Conservation (phyloP, 2,329 filamentous ascomycete species). For the Aspergillus fructus region DNA sequence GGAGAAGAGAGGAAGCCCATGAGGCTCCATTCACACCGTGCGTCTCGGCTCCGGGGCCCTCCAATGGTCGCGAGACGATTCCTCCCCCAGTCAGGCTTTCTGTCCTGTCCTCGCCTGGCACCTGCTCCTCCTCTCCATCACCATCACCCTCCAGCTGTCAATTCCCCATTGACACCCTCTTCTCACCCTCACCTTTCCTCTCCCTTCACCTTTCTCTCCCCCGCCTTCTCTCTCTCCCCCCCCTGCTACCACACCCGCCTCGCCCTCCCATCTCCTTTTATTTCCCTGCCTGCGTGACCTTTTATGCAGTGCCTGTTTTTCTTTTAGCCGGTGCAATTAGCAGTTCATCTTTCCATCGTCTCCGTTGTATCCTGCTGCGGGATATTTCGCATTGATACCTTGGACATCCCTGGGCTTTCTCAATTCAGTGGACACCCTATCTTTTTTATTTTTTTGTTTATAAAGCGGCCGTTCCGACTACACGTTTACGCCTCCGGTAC, state of each 20-base stretch:
- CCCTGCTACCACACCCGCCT: constrained; percentile 11
- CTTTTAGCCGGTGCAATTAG: constrained; percentile 18
- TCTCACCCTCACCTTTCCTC: background rate
- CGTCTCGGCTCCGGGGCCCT: constrained; percentile 14
- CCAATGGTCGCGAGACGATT: constrained; percentile 15
- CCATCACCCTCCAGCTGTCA: constrained; percentile 10
- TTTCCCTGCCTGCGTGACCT: constrained; percentile 16
- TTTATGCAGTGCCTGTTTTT: constrained; percentile 17
- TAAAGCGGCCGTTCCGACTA: background rate
- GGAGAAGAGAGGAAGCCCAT: background rate
- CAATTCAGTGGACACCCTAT: background rate
- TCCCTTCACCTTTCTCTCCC: constrained; percentile 5
- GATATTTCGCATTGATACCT: background rate
- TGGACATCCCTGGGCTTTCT: background rate
- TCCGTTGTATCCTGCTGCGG: background rate
- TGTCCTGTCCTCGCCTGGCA: constrained; percentile 13
- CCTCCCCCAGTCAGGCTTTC: constrained; percentile 16
- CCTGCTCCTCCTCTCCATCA: constrained; percentile 9
- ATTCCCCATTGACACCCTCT: constrained; percentile 5
- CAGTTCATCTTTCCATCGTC: constrained; percentile 14
- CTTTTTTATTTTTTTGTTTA: background rate
- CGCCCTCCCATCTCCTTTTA: constrained; percentile 16
- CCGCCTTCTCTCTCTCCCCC: constrained; percentile 9
- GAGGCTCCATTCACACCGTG: constrained; percentile 10
- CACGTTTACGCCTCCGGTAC: constrained; percentile 3